Conservation (phyloP, 208 protist species). For the Acanthamoeba royreba region DNA sequence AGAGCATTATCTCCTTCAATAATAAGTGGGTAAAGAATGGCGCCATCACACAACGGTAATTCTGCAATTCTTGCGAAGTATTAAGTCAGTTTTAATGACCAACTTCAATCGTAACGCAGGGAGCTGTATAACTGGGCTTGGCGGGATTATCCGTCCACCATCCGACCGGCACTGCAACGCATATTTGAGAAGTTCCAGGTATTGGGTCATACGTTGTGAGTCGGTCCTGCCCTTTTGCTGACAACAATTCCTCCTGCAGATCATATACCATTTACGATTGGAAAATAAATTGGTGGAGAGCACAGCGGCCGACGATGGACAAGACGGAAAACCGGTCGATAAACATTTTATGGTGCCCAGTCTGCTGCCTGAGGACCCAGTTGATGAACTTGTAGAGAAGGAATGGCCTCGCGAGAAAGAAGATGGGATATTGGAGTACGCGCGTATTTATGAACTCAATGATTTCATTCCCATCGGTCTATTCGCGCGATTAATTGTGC, state of each 20-base stretch:
- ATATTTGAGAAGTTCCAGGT: conserved; percentile 17
- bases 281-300: no score
- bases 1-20: background rate
- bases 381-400: no score
- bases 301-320: no score
- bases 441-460: background rate
- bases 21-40: conserved; percentile 22
- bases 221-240: background rate
- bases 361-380: background rate
- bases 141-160: background rate
- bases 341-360: no score
- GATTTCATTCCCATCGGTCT: background rate
- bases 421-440: no score
- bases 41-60: background rate
- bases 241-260: no score
- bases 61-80: no score
- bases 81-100: no score
- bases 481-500: background rate
- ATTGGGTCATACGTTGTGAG: background rate
- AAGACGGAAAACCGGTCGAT: no score
- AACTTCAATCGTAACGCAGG: no score
- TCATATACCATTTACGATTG: no score
- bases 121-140: background rate
- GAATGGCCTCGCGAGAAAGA: no score
- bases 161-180: background rate